A percentile compares a stretch with the other conserved stretches of the same genome.
Evolutionary conservation across 1,139 yeast genomes (phyloP).

Genomic region (Pichia sp.): DNA sequence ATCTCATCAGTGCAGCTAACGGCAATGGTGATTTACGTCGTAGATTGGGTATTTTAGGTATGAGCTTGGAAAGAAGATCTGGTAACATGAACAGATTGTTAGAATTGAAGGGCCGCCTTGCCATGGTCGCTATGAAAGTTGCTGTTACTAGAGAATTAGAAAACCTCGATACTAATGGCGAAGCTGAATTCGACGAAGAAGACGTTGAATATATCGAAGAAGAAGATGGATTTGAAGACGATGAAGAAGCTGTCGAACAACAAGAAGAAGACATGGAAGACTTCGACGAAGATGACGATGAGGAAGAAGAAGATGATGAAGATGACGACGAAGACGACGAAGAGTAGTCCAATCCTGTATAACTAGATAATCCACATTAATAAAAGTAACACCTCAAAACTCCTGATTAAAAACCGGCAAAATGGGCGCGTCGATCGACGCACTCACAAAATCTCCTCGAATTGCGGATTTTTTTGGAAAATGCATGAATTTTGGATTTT

Average conservation of each 20-base stretch:
- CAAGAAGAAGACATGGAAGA: too few relatives aligned
- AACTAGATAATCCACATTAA: too few relatives aligned
- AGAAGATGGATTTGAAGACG: conserved; percentile 33
- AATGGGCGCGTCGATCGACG: too few relatives aligned
- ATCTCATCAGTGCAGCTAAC: conserved; percentile 33
- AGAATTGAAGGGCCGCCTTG: conserved; percentile 79
- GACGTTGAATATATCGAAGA: conserved; percentile 38
- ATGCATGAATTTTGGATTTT: too few relatives aligned
- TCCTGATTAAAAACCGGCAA: too few relatives aligned
- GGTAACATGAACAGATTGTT: conserved; percentile 73
- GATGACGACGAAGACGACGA: too few relatives aligned
- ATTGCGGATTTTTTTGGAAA: too few relatives aligned
- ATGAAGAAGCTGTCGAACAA: conserved; percentile 25
- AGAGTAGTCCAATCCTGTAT: too few relatives aligned
- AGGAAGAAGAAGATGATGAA: too few relatives aligned
- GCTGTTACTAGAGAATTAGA: conserved; percentile 61
- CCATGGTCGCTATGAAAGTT: conserved; percentile 66
- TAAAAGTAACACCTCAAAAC: too few relatives aligned
- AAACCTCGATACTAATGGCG: conserved; percentile 19
- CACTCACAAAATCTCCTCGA: too few relatives aligned
- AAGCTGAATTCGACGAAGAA: conserved; percentile 38
- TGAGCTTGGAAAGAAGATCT: conserved; percentile 73
- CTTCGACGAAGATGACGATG: background rate
- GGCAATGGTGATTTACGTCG: conserved; percentile 33
- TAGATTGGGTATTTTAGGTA: conserved; percentile 72